Base-by-base conservation (phyloP, 202 grass and related monocot species). In the Elaeis oleifera region DNA sequence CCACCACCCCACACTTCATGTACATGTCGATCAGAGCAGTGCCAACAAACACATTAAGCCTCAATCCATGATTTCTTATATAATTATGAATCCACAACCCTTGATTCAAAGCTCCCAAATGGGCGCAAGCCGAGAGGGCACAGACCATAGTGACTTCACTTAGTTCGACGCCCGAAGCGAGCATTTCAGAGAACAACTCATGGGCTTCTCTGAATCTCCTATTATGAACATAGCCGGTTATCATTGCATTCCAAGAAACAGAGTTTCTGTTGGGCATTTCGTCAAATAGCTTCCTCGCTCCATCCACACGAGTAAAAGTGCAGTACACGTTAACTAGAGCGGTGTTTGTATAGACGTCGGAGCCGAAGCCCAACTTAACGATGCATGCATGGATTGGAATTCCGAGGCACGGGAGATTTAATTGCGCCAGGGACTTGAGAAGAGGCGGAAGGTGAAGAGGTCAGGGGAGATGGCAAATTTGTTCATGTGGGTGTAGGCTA, bases 11-110 rank as follows among this genome's bases (percentile, higher is more conserved):
- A 13, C 71, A 74, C 60, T 74, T 74, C 71, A 74, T 74, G 14
- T 57, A 74, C 71, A 74, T 74, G 53, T 74, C 71, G 4, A 74
- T 49, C 53, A 74, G 29, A 17, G 71, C 71, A 58, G 60, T 65
- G 6, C 71, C 71, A 31, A 65, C 71, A 55, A 65, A 74, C 52
- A 74, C 71, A 28, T 74, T 74, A 27, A 74, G 17, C 16, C 60
- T 56, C 71, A 74, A 31, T 0, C 60, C 29, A 0, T 65, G 23
- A 7, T 27, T 64, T 50, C 50, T 65, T 20, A 74, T 49, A 24
- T 65, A 74, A 23, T 64, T 55, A 53, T 65, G 71, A 58, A 74
- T 74, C 71, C 71, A 74, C 18, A 65, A 21, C 16, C 71, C 71
- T 53, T 65, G 71, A 17, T 11, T 51, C 19, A 74, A 31, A 19